Evolutionary conservation across 2,329 filamentous ascomycete species (phyloP).

Genomic region (Alternaria sp.): DNA sequence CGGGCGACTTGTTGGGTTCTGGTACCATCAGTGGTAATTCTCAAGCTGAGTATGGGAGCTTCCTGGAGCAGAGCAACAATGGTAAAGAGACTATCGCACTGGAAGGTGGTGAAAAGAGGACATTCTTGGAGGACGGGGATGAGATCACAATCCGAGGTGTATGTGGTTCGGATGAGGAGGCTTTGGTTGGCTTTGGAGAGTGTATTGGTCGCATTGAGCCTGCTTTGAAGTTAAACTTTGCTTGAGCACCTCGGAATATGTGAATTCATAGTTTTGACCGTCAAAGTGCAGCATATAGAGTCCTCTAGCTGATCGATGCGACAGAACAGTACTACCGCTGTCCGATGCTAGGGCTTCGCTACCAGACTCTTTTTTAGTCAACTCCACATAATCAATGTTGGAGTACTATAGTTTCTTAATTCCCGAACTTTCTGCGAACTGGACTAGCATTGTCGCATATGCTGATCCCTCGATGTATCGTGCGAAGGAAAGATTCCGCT

Average conservation of each 20-base stretch:
- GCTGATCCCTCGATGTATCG: neutral
- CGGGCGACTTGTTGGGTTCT: slow-evolving; percentile 78
- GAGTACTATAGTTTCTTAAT: neutral
- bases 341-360: neutral
- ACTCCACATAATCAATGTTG: neutral
- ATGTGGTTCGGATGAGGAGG: slow-evolving; percentile 68
- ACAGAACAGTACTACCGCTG: neutral
- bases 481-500: neutral
- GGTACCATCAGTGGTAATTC: slow-evolving; percentile 77
- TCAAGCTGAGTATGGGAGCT: slow-evolving; percentile 68
- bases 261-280: neutral
- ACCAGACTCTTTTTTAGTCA: neutral
- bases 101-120: slow-evolving; percentile 70
- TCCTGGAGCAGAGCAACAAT: slow-evolving; percentile 76
- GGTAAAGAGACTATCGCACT: slow-evolving; percentile 72
- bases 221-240: slow-evolving; percentile 38
- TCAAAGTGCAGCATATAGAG: neutral
- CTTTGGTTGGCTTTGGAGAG: slow-evolving; percentile 80
- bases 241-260: slow-evolving; percentile 1
- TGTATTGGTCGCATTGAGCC: slow-evolving; percentile 69
- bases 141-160: slow-evolving; percentile 72
- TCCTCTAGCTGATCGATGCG: neutral
- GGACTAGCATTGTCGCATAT: neutral
- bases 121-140: slow-evolving; percentile 79
- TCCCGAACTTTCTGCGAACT: neutral